Percentiles rank a stretch among this genome's conserved stretches.
Evolutionary conservation across 202 grass and related monocot genomes (phyloP).

Genomic region (Carex sylvatica): DNA sequence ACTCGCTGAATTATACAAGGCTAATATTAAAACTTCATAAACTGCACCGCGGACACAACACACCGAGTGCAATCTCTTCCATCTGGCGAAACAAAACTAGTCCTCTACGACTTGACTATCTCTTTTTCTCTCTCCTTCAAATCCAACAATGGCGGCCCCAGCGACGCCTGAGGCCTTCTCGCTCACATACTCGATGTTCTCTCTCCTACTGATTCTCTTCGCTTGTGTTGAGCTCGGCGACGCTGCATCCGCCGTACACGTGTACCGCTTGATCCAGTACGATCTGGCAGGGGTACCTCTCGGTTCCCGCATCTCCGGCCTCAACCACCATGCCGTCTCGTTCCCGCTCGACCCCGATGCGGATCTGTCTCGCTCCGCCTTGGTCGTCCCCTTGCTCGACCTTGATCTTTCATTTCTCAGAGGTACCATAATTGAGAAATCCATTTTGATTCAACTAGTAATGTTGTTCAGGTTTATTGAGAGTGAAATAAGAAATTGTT

Average conservation of each 20-base stretch:
- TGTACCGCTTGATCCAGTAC: slow-evolving; percentile 96
- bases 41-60: not conserved
- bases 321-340: slow-evolving; percentile 68
- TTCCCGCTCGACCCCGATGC: slow-evolving; percentile 50
- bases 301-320: slow-evolving; percentile 57
- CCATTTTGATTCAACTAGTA: not conserved
- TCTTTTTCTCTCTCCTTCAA: not conserved
- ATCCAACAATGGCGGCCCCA: slow-evolving; percentile 21
- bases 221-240: slow-evolving; percentile 84
- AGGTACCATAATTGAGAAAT: slow-evolving; percentile 28
- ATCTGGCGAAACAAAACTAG: not conserved
- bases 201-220: slow-evolving; percentile 64
- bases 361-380: slow-evolving; percentile 84
- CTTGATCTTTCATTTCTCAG: slow-evolving; percentile 80
- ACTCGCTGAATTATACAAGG: not conserved
- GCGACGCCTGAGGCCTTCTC: slow-evolving; percentile 16
- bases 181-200: slow-evolving; percentile 41
- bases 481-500: not conserved
- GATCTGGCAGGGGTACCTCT: slow-evolving; percentile 68
- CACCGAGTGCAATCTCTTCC: not conserved
- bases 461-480: not conserved
- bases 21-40: not conserved
- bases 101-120: not conserved
- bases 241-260: slow-evolving; percentile 77
- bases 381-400: slow-evolving; percentile 73